Evolutionary conservation across 768 basidiomycete species (phyloP), one percentile per base, ranked within the genome.

Genomic region (Rhizopogon vulgaris): DNA sequence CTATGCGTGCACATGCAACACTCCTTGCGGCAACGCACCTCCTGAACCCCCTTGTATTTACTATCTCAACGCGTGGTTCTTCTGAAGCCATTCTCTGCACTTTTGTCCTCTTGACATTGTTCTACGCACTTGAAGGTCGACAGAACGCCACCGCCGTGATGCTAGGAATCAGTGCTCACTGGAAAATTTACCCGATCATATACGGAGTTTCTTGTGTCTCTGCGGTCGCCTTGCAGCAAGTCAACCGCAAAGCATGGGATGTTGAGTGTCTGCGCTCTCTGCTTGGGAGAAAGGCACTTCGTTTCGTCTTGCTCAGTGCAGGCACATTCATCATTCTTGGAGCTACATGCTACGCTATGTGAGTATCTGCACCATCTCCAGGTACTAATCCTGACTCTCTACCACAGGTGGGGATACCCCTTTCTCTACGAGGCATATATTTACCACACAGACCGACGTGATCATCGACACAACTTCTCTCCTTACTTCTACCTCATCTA

Each of bases 391-490:
- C 37, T 53, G 38, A 46, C 40, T 48, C 30, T 9, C 10, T 38
- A 17, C 47, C 40, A 41, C 59, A 98, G 95, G 46, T 99, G 96
- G 94, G 96, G 96, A 15, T 76, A 87, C 56, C 86, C 95, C 0
- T 96, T 98, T 73, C 69, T 98, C 17, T 76, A 88, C 51, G 89
- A 98, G 65, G 85, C 96, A 1, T 98, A 93, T 67, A 75, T 98
- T 12, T 98, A 98, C 66, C 96, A 98, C 59, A 71, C 91, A 9
- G 81, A 85, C 56, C 82, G 96, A 17, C 82, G 90, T 17, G 96
- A 99, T 69, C 94, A 98, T 61, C 87, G 95, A 51, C 96, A 98
- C 69, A 99, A 99, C 67, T 98, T 99, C 70, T 94, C 94, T 6
- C 90, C 93, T 0, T 96, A 97, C 72, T 98, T 96, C 70, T 97